Evolutionary conservation across 2,329 filamentous ascomycete species (phyloP).

Genomic region (Cladosporium velox): DNA sequence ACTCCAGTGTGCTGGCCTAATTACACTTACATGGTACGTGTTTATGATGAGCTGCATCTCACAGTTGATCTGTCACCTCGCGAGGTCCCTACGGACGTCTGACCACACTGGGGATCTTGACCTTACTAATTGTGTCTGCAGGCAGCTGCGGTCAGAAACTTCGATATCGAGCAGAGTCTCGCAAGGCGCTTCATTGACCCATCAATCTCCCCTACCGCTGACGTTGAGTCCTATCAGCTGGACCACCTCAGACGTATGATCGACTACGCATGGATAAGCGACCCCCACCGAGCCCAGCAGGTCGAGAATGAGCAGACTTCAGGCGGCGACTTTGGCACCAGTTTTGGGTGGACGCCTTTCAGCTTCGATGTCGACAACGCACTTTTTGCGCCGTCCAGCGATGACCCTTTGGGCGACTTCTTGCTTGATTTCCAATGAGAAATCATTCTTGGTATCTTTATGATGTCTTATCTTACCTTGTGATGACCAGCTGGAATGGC

Average conservation of each 20-base stretch:
- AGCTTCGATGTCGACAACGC: background rate
- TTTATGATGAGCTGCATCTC: background rate
- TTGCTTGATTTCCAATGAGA: background rate
- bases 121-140: background rate
- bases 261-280: constrained; percentile 1
- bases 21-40: background rate
- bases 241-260: background rate
- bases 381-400: background rate
- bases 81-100: background rate
- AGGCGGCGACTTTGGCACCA: background rate
- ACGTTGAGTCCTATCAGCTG: background rate
- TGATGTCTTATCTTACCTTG: background rate
- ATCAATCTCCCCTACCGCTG: background rate
- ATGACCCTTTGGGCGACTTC: background rate
- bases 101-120: background rate
- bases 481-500: background rate
- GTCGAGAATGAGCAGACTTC: background rate
- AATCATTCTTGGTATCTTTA: background rate
- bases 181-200: background rate
- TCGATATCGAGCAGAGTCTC: background rate
- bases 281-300: background rate
- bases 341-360: background rate
- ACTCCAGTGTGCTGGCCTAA: background rate
- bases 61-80: background rate
- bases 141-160: background rate